Conservation (phyloP, 495 filamentous ascomycete genomes). For the Penicilliopsis zonata region DNA sequence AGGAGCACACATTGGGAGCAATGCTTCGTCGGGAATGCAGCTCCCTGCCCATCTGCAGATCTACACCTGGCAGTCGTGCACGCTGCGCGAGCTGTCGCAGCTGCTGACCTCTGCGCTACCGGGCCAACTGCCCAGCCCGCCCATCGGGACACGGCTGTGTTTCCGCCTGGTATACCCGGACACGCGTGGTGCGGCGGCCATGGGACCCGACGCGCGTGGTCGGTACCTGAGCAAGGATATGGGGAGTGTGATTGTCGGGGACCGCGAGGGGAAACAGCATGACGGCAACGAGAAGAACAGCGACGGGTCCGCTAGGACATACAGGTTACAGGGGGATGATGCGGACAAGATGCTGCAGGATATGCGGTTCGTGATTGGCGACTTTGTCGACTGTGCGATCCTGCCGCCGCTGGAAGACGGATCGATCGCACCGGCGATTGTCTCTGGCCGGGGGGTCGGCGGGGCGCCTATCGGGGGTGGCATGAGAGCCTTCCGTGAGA, state of each 20-base stretch:
- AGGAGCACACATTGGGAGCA: conserved; percentile 16
- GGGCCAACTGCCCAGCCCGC: conserved; percentile 55
- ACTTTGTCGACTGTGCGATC: conserved; percentile 75
- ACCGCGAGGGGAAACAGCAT: background rate
- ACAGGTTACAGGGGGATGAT: conserved; percentile 39
- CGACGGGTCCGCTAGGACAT: conserved; percentile 6
- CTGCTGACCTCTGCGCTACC: conserved; percentile 60
- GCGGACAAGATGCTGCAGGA: conserved; percentile 63
- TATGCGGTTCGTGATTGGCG: conserved; percentile 72
- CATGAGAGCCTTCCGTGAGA: conserved; percentile 38
- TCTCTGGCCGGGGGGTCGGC: conserved; percentile 16
- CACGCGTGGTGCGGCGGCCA: conserved; percentile 40
- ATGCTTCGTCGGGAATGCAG: conserved; percentile 20
- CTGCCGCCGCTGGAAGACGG: conserved; percentile 64
- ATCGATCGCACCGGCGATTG: conserved; percentile 47
- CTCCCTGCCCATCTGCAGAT: conserved; percentile 65
- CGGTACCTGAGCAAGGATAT: conserved; percentile 65
- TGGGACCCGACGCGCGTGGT: conserved; percentile 33
- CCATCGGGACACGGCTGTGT: conserved; percentile 67
- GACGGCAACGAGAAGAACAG: conserved; percentile 8
- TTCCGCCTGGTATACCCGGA: conserved; percentile 85
- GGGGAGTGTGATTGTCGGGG: conserved; percentile 70
- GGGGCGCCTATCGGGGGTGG: conserved; percentile 18
- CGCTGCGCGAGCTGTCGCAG: conserved; percentile 69
- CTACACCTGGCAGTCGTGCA: conserved; percentile 81